These are phyloP conservation scores for Cyclospora cayetanensis DNA, from an alignment of 169 alveolate genomes.

Conservation along the genomic window DNA sequence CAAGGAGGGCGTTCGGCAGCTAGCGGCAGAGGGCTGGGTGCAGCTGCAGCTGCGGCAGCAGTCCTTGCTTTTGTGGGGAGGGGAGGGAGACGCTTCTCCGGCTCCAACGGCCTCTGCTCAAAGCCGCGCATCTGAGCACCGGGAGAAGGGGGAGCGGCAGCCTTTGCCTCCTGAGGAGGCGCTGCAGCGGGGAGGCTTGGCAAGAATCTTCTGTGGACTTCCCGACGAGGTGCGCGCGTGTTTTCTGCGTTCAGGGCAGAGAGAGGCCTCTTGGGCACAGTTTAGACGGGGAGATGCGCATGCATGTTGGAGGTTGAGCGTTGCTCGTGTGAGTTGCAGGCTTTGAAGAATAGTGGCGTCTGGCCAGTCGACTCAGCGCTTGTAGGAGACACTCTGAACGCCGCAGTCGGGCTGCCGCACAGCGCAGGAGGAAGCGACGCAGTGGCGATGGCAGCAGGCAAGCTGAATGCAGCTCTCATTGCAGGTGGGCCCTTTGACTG, in stretches of 20 bases:
- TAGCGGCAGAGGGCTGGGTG: neutral
- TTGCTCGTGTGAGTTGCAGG: neutral
- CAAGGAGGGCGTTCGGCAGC: slow-evolving; percentile 17
- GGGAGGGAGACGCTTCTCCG: neutral
- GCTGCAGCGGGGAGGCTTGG: slow-evolving; percentile 9
- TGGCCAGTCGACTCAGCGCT: slow-evolving; percentile 6
- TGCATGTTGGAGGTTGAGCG: no score
- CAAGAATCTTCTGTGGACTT: neutral
- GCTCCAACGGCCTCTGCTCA: no score
- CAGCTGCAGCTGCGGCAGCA: slow-evolving; percentile 5
- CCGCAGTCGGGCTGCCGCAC: neutral
- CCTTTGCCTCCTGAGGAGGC: neutral
- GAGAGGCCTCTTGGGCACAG: no score
- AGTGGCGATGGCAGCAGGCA: neutral
- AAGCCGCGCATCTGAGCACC: no score
- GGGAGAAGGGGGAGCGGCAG: neutral
- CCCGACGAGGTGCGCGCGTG: slow-evolving; percentile 5
- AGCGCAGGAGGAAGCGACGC: neutral
- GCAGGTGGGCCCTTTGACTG: neutral
- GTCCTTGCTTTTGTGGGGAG: slow-evolving; percentile 34
- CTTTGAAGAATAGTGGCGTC: neutral
- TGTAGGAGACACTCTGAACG: neutral
- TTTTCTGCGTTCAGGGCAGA: neutral
- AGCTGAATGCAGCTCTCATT: neutral
- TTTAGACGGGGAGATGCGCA: no score